These are phyloP conservation scores for Capronia epimyces DNA, from an alignment of 2,329 filamentous ascomycete species.

Conservation along the genomic window DNA sequence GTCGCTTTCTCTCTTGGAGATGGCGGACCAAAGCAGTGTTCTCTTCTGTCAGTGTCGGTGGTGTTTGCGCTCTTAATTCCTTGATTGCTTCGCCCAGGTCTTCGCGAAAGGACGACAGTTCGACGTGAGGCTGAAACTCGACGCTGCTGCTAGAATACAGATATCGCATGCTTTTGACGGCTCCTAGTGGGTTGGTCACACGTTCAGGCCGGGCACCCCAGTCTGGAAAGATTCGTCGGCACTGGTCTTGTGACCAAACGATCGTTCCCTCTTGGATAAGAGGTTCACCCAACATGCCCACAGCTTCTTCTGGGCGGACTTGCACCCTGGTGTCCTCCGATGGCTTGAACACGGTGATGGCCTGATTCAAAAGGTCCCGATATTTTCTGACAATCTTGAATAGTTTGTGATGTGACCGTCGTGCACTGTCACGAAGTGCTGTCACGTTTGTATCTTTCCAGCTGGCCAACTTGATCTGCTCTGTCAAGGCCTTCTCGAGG, in stretches of 20 bases:
- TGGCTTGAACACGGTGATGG: conserved; percentile 61
- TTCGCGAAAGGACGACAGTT: conserved; percentile 63
- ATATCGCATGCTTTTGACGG: conserved; percentile 67
- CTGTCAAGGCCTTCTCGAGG: conserved; percentile 88
- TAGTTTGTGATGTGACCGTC: conserved; percentile 83
- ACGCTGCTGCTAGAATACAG: conserved; percentile 52
- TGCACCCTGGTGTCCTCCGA: conserved; percentile 54
- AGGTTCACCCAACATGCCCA: conserved; percentile 22
- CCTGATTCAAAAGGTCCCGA: conserved; percentile 68
- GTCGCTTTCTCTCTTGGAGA: conserved; percentile 83
- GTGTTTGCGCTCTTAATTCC: conserved; percentile 78
- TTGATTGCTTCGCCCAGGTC: conserved; percentile 63
- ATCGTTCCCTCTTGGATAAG: conserved; percentile 30
- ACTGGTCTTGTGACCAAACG: conserved; percentile 28
- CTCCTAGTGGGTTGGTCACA: conserved; percentile 64
- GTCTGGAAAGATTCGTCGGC: conserved; percentile 29
- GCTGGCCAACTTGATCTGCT: conserved; percentile 86
- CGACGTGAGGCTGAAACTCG: conserved; percentile 52
- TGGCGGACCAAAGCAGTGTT: conserved; percentile 81
- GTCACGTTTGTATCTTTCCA: conserved; percentile 98
- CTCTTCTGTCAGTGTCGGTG: conserved; percentile 72
- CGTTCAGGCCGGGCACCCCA: conserved; percentile 53
- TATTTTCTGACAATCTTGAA: conserved; percentile 91
- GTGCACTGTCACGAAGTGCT: conserved; percentile 79
- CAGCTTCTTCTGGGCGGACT: conserved; percentile 30